Base-by-base conservation (phyloP, 2,329 filamentous ascomycete genomes). In the Sordariomycetes sp. region DNA sequence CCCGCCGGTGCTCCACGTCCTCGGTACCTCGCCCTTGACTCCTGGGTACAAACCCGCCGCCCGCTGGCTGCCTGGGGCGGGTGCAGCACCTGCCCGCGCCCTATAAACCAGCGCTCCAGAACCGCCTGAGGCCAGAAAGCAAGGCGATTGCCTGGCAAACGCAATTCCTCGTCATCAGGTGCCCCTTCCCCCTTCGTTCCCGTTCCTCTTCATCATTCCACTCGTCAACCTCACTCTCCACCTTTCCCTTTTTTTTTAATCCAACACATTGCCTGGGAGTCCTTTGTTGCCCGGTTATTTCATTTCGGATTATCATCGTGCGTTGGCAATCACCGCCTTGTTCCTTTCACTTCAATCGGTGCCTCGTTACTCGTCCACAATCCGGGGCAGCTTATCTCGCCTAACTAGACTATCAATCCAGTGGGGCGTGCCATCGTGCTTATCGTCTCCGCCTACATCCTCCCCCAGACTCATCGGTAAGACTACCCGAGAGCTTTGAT, bases 81-180 rank as follows among this genome's bases (percentile, higher is more conserved):
- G n/a, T n/a, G n/a, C n/a, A n/a, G 36, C 36, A 39, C 12, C 17
- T 39, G 36, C 12, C 12, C 36, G n/a, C 45, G n/a, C 45, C n/a
- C 22, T 24, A n/a, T 22, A 12, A 53, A 52, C 22, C 24, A 28
- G 6, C 6, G 4, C 24, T 20, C 28, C 28, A 32, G 28, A 20
- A n/a, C 50, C 52, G 51, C 55, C 55, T 53, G 35, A 57, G 55
- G 34, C 55, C 55, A 53, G 8, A 57, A 57, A 57, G 55, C 36
- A 48, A 57, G 50, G 39, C 55, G 50, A 50, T 20, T 20, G 7
- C 45, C 36, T 39, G 15, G 17, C 20, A 22, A 50, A 53, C 55
- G 32, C 55, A 53, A 57, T 57, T 35, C 55, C 55, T 57, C 55
- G 55, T 57, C 55, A 57, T 57, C 51, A 42, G 45, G n/a, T 56